phyloP scores from a whole-genome alignment of 1,284 basidiomycete species.

The Fomitopsis pinicola region DNA sequence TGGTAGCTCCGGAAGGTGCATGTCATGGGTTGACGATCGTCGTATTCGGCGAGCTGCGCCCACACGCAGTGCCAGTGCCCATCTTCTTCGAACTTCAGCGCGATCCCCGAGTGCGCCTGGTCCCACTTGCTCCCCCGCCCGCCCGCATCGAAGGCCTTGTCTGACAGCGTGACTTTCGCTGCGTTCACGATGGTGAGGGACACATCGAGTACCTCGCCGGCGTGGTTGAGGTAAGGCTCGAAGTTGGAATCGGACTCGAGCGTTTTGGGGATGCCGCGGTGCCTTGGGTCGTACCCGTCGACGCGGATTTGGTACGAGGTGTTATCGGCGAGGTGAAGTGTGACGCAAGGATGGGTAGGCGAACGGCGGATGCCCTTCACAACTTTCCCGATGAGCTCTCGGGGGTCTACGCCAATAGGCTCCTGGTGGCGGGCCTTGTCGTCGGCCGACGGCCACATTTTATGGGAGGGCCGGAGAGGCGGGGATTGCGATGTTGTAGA shows the following conservation, averaged over 20 bases:
- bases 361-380: constrained; percentile 47
- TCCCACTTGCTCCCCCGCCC: constrained; percentile 40
- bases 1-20: constrained; percentile 59
- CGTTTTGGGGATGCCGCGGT: constrained; percentile 51
- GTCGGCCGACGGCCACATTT: background rate
- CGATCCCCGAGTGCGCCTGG: constrained; percentile 50
- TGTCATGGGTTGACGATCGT: constrained; percentile 22
- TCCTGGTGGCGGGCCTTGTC: background rate
- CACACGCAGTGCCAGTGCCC: constrained; percentile 58
- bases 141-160: constrained; percentile 49
- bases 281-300: constrained; percentile 55
- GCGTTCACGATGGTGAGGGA: constrained; percentile 46
- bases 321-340: constrained; percentile 51
- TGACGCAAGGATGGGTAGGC: constrained; percentile 49
- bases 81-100: constrained; percentile 41
- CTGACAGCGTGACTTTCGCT: constrained; percentile 48
- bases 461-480: background rate
- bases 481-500: background rate
- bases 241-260: constrained; percentile 52
- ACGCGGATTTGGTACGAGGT: constrained; percentile 54
- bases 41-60: constrained; percentile 52
- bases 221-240: constrained; percentile 34
- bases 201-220: constrained; percentile 31
- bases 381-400: constrained; percentile 46
- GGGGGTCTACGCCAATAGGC: constrained; percentile 42